Conservation (phyloP, 2,329 filamentous ascomycete genomes). For the Penicillium sp. region DNA sequence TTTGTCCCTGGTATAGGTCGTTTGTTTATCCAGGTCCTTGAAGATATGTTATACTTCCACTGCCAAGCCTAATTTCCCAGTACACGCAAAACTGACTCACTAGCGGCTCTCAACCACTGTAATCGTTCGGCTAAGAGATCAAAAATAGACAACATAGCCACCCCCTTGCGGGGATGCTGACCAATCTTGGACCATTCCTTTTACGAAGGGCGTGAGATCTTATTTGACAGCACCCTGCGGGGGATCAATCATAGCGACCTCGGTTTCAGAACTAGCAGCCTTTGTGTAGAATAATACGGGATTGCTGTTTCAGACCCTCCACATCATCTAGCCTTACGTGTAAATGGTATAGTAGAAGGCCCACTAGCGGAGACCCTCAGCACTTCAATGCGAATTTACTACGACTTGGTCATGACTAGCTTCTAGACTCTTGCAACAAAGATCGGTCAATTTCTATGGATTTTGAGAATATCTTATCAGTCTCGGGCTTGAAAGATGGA, state of each 20-base stretch:
- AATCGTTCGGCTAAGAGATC: not conserved
- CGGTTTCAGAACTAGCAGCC: too few relatives aligned
- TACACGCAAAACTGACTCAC: constrained; percentile 1
- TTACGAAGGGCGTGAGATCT: not conserved
- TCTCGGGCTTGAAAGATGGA: too few relatives aligned
- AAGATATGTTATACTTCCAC: not conserved
- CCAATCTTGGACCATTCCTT: not conserved
- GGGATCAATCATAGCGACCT: not conserved
- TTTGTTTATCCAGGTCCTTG: not conserved
- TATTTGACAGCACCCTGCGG: not conserved
- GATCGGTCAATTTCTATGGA: too few relatives aligned
- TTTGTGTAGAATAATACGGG: not conserved
- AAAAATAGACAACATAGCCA: constrained; percentile 3
- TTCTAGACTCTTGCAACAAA: too few relatives aligned
- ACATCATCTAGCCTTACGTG: too few relatives aligned
- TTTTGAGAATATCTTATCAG: too few relatives aligned
- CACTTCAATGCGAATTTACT: too few relatives aligned
- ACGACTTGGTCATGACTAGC: too few relatives aligned
- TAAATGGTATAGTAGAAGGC: too few relatives aligned
- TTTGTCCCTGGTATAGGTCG: not conserved
- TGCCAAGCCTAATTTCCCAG: constrained; percentile 5
- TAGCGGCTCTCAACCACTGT: not conserved
- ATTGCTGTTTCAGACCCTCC: too few relatives aligned
- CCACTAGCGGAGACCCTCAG: too few relatives aligned
- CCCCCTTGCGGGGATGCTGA: constrained; percentile 1